Evolutionary conservation across 345 rosid species (phyloP).

Genomic region (Gossypium turneri): DNA sequence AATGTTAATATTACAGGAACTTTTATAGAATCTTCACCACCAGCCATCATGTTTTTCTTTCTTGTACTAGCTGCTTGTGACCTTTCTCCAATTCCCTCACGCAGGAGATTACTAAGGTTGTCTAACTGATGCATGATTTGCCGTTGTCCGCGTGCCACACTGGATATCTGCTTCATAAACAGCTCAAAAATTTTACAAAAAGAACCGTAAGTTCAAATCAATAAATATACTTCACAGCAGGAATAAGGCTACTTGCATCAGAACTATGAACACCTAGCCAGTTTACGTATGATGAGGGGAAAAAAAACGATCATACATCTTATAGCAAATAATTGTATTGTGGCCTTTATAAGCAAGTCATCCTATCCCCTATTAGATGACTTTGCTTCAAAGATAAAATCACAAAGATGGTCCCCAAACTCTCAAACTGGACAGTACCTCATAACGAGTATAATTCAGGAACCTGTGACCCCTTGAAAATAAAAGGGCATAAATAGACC

Average conservation of each 20-base stretch:
- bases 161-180: conserved; percentile 48
- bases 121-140: conserved; percentile 76
- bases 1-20: conserved; percentile 51
- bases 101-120: conserved; percentile 54
- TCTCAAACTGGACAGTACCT: not conserved
- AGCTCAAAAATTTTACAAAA: conserved; percentile 7
- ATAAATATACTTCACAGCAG: not conserved
- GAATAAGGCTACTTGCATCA: not conserved
- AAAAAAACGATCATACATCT: not conserved
- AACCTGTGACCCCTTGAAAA: not conserved
- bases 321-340: too few relatives aligned
- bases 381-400: not conserved
- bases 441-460: not conserved
- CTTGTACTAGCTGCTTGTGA: conserved; percentile 34
- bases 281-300: not conserved
- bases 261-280: not conserved
- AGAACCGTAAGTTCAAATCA: not conserved
- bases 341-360: not conserved
- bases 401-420: not conserved
- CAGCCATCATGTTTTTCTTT: conserved; percentile 28
- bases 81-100: conserved; percentile 41
- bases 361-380: not conserved
- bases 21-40: conserved; percentile 35
- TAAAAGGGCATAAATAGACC: conserved; percentile 7
- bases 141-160: conserved; percentile 60